Conservation (phyloP, 805 yeast genomes). For the Cyberlindnera maclurae region DNA sequence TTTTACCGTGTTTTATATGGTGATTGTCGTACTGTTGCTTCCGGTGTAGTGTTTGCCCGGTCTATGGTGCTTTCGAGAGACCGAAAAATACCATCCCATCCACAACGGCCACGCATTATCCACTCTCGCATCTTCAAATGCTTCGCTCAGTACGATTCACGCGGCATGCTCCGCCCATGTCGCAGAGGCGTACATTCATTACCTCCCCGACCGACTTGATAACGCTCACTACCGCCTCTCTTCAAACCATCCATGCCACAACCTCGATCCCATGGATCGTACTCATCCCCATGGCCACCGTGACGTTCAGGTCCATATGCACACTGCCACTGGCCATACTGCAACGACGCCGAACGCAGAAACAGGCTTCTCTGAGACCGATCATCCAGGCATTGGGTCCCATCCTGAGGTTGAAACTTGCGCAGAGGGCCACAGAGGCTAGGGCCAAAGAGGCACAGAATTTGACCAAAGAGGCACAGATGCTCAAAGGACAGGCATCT, state of each 20-base stretch:
- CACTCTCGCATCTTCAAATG: not conserved
- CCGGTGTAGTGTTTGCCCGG: too few relatives aligned
- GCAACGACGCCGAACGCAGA: slow-evolving; percentile 62
- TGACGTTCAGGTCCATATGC: slow-evolving; percentile 53
- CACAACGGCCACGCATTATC: too few relatives aligned
- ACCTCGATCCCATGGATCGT: slow-evolving; percentile 78
- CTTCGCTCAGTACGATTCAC: not conserved
- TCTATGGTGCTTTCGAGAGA: too few relatives aligned
- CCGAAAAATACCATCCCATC: too few relatives aligned
- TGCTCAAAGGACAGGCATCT: slow-evolving; percentile 20
- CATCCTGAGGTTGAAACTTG: slow-evolving; percentile 48
- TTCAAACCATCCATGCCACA: slow-evolving; percentile 44
- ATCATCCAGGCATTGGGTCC: slow-evolving; percentile 71
- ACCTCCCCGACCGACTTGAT: slow-evolving; percentile 10
- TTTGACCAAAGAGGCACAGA: slow-evolving; percentile 11
- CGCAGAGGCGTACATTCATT: not conserved
- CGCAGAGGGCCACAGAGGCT: slow-evolving; percentile 26
- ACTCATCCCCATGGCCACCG: slow-evolving; percentile 66
- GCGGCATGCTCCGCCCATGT: not conserved
- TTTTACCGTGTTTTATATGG: not conserved
- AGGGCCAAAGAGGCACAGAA: slow-evolving; percentile 23
- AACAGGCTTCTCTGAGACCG: slow-evolving; percentile 68
- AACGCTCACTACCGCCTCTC: slow-evolving; percentile 22
- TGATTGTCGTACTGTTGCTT: too few relatives aligned
- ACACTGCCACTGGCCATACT: slow-evolving; percentile 75